These are phyloP conservation scores for Darksidea phi DNA, from an alignment of 495 filamentous ascomycete species.

Conservation along the genomic window DNA sequence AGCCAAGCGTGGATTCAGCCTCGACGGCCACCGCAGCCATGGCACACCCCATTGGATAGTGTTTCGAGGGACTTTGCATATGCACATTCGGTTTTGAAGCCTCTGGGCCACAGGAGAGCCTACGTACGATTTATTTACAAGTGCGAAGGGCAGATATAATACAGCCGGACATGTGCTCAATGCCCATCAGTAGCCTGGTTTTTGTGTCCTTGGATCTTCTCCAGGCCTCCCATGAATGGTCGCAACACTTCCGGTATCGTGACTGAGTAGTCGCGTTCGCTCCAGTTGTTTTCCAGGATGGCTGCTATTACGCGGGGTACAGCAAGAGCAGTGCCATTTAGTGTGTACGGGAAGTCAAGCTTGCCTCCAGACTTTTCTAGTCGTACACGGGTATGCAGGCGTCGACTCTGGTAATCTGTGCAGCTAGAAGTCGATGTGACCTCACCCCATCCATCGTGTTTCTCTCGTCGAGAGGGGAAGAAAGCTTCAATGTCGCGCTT, in stretches of 20 bases:
- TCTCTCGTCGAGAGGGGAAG: slow-evolving; percentile 75
- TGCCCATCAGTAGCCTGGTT: not conserved
- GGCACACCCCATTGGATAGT: slow-evolving; percentile 15
- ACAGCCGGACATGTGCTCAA: not conserved
- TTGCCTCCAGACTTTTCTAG: slow-evolving; percentile 49
- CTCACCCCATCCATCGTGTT: slow-evolving; percentile 87
- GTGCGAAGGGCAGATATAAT: not conserved
- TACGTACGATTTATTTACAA: not conserved
- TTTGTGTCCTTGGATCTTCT: slow-evolving; percentile 29
- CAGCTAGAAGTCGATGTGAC: slow-evolving; percentile 88
- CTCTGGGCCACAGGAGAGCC: not conserved
- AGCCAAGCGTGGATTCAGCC: slow-evolving; percentile 26
- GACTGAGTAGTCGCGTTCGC: slow-evolving; percentile 50
- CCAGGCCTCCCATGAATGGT: slow-evolving; percentile 36
- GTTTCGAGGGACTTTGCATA: not conserved
- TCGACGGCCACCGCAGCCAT: slow-evolving; percentile 17
- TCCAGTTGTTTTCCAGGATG: slow-evolving; percentile 91
- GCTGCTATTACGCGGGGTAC: slow-evolving; percentile 87
- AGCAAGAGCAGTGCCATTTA: slow-evolving; percentile 92
- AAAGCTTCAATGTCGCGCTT: slow-evolving; percentile 93
- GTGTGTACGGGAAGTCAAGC: slow-evolving; percentile 63
- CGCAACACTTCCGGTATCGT: slow-evolving; percentile 35
- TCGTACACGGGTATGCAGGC: slow-evolving; percentile 70
- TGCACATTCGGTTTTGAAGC: not conserved
- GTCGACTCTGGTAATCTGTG: slow-evolving; percentile 87